These are phyloP conservation scores for Zymoseptoria tritici DNA, from an alignment of 2,329 filamentous ascomycete genomes.

Conservation along the genomic window DNA sequence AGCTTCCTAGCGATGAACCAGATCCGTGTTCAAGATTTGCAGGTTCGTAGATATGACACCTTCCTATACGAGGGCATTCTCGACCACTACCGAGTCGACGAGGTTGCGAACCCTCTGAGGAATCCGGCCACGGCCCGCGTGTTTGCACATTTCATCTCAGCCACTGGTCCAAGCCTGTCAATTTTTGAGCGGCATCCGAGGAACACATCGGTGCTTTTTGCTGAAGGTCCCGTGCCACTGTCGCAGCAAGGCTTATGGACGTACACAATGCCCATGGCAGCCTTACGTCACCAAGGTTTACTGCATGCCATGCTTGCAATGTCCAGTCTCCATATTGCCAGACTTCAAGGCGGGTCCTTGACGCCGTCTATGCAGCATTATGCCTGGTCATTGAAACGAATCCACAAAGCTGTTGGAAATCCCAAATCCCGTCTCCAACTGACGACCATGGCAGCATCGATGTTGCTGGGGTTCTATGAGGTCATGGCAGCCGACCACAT, in stretches of 20 bases:
- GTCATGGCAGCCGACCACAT: conserved; percentile 90
- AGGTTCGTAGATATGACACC: conserved; percentile 36
- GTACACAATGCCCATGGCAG: conserved; percentile 74
- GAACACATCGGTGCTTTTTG: conserved; percentile 61
- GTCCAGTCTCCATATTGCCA: conserved; percentile 79
- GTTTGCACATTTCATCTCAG: conserved; percentile 86
- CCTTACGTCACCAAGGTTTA: conserved; percentile 76
- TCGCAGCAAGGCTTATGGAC: conserved; percentile 57
- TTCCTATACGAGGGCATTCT: conserved; percentile 43
- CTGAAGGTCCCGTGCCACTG: conserved; percentile 52
- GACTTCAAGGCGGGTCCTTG: conserved; percentile 63
- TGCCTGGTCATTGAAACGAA: conserved; percentile 69
- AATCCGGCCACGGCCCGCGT: conserved; percentile 73
- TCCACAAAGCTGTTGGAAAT: conserved; percentile 68
- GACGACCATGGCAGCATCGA: conserved; percentile 77
- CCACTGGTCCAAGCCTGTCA: conserved; percentile 78
- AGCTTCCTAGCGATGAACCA: conserved; percentile 24
- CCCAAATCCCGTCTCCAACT: conserved; percentile 62
- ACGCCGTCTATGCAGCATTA: conserved; percentile 89
- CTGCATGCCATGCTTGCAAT: conserved; percentile 86
- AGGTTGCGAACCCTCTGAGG: conserved; percentile 57
- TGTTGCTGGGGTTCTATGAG: conserved; percentile 86
- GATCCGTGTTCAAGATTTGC: conserved; percentile 21
- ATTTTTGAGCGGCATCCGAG: conserved; percentile 77
- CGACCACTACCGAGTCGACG: conserved; percentile 39